Conservation (phyloP, 306 rosid species). For the Begonia loranthoides region DNA sequence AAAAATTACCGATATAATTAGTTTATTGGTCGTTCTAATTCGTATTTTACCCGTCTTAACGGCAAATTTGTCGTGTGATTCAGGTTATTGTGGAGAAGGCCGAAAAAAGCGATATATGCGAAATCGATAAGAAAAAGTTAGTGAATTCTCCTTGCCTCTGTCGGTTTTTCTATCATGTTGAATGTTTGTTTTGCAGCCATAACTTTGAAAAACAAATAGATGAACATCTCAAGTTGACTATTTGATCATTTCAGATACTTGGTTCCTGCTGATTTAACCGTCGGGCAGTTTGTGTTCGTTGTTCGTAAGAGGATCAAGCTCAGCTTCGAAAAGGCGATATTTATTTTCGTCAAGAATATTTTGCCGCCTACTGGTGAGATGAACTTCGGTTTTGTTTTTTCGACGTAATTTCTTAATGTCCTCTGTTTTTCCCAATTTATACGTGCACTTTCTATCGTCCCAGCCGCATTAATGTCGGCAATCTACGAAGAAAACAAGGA, state of each 20-base stretch:
- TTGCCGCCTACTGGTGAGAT: slow-evolving; percentile 73
- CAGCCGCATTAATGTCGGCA: slow-evolving; percentile 89
- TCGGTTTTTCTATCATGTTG: too few relatives aligned
- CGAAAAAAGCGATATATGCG: slow-evolving; percentile 67
- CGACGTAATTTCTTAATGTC: background rate
- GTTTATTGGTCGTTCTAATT: background rate
- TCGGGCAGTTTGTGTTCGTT: slow-evolving; percentile 78
- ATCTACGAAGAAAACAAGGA: slow-evolving; percentile 79
- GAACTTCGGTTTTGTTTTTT: background rate
- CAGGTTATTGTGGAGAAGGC: slow-evolving; percentile 90
- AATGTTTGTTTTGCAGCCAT: too few relatives aligned
- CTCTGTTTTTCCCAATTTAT: background rate
- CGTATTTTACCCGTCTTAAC: background rate
- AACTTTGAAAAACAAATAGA: too few relatives aligned
- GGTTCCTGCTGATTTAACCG: slow-evolving; percentile 84
- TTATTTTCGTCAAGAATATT: slow-evolving; percentile 69
- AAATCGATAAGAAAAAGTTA: slow-evolving; percentile 88
- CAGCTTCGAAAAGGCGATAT: slow-evolving; percentile 78
- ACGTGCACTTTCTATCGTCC: background rate
- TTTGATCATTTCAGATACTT: slow-evolving; percentile 38
- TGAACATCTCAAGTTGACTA: too few relatives aligned
- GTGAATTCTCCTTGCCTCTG: slow-evolving; percentile 3
- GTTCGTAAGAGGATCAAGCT: slow-evolving; percentile 81
- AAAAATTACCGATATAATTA: background rate
- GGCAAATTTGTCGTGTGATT: slow-evolving; percentile 9